Evolutionary conservation across 306 rosid genomes (phyloP).

Genomic region (Cicer judaicum): DNA sequence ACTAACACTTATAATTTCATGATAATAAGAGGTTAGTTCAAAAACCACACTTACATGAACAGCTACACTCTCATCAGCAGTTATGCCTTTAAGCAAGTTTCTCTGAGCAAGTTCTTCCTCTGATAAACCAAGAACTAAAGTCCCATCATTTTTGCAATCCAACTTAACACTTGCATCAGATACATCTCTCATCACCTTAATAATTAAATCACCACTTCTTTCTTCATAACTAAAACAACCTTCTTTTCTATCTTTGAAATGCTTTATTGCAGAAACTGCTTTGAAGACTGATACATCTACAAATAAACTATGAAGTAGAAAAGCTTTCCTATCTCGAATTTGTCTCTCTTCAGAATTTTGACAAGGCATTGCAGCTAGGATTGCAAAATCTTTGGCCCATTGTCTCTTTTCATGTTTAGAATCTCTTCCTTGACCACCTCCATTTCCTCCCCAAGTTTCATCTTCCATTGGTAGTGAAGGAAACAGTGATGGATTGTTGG

Average conservation of each 20-base stretch:
- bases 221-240: slow-evolving; percentile 61
- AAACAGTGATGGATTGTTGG: slow-evolving; percentile 72
- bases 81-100: slow-evolving; percentile 95
- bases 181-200: slow-evolving; percentile 78
- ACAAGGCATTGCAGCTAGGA: slow-evolving; percentile 91
- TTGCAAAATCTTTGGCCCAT: slow-evolving; percentile 89
- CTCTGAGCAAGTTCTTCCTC: slow-evolving; percentile 78
- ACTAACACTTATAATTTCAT: too few species aligned
- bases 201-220: slow-evolving; percentile 70
- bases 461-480: slow-evolving; percentile 86
- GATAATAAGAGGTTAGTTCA: neutral
- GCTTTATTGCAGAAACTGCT: slow-evolving; percentile 76
- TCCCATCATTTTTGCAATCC: slow-evolving; percentile 89
- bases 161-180: slow-evolving; percentile 80
- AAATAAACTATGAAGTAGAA: slow-evolving; percentile 91
- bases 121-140: slow-evolving; percentile 71
- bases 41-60: slow-evolving; percentile 77
- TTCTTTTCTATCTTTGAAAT: slow-evolving; percentile 53
- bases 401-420: slow-evolving; percentile 69
- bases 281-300: slow-evolving; percentile 84
- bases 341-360: slow-evolving; percentile 92
- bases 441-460: slow-evolving; percentile 92
- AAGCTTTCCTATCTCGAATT: slow-evolving; percentile 89
- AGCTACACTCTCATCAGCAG: slow-evolving; percentile 98
- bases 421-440: slow-evolving; percentile 94